Conservation (phyloP, 495 filamentous ascomycete genomes). For the Coniosporium apollinis region DNA sequence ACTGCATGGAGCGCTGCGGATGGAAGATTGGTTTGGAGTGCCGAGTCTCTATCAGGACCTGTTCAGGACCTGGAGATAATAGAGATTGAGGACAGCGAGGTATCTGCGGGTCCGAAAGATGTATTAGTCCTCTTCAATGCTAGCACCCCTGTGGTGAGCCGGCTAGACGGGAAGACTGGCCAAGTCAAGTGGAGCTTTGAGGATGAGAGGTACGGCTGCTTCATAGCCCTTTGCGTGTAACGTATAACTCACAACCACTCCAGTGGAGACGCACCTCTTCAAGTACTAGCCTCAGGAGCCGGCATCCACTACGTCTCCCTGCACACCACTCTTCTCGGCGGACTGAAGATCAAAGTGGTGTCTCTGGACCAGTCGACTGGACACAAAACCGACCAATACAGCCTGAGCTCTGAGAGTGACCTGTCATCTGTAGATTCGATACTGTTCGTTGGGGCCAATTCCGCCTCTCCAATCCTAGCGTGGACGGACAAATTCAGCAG, state of each 20-base stretch:
- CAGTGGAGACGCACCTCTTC: constrained; percentile 54
- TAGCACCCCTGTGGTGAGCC: constrained; percentile 36
- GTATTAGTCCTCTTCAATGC: constrained; percentile 52
- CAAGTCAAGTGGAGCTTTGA: constrained; percentile 58
- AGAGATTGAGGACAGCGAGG: constrained; percentile 44
- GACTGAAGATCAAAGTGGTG: constrained; percentile 56
- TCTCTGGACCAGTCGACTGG: constrained; percentile 56
- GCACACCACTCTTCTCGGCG: constrained; percentile 46
- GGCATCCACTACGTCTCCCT: constrained; percentile 64
- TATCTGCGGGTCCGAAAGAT: constrained; percentile 38
- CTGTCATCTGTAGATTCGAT: constrained; percentile 49
- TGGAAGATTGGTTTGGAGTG: constrained; percentile 62
- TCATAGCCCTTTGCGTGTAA: neutral
- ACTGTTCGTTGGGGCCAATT: constrained; percentile 66
- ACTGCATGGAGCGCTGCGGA: constrained; percentile 71
- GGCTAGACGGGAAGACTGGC: constrained; percentile 59
- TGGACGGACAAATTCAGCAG: constrained; percentile 60
- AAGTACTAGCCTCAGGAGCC: constrained; percentile 58
- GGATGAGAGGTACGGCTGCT: constrained; percentile 37
- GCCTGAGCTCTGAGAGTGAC: constrained; percentile 56
- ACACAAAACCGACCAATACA: constrained; percentile 43
- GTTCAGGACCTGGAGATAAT: constrained; percentile 67
- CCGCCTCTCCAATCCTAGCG: constrained; percentile 62
- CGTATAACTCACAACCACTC: constrained; percentile 1
- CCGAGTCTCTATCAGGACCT: constrained; percentile 33